These are phyloP conservation scores for Suillus clintonianus DNA, from an alignment of 768 basidiomycete species.

Conservation along the genomic window DNA sequence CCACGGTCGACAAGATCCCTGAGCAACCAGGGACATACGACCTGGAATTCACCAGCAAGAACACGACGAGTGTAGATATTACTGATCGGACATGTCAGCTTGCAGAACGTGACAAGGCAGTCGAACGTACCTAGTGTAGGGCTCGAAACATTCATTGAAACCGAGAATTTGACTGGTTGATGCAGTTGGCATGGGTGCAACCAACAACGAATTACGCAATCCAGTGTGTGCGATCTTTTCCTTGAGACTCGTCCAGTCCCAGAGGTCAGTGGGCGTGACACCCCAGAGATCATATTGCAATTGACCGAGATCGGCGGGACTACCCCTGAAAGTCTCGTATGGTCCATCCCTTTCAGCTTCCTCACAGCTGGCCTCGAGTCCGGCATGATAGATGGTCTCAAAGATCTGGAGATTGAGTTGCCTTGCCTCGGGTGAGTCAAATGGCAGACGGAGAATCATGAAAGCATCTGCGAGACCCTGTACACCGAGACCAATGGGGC, in stretches of 20 bases:
- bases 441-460: constrained; percentile 95
- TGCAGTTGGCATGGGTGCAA: constrained; percentile 99
- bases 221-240: constrained; percentile 81
- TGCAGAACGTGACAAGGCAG: neutral
- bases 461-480: constrained; percentile 98
- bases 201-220: constrained; percentile 84
- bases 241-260: constrained; percentile 93
- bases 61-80: constrained; percentile 99
- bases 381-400: constrained; percentile 98
- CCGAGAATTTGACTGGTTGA: constrained; percentile 98
- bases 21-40: constrained; percentile 99
- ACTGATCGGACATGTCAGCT: constrained; percentile 41
- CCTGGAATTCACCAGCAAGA: constrained; percentile 99
- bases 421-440: constrained; percentile 86
- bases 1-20: constrained; percentile 94
- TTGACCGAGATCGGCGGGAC: constrained; percentile 84
- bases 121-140: constrained; percentile 82
- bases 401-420: constrained; percentile 94
- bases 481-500: constrained; percentile 96
- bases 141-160: constrained; percentile 98
- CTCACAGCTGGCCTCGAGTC: constrained; percentile 88
- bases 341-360: constrained; percentile 76
- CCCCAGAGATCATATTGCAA: constrained; percentile 97
- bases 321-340: constrained; percentile 89
- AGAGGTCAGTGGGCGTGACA: constrained; percentile 83